Percentiles rank a stretch among this genome's conserved stretches.
Conservation (phyloP, 139 green algal species). For the Marvania coccoides region DNA sequence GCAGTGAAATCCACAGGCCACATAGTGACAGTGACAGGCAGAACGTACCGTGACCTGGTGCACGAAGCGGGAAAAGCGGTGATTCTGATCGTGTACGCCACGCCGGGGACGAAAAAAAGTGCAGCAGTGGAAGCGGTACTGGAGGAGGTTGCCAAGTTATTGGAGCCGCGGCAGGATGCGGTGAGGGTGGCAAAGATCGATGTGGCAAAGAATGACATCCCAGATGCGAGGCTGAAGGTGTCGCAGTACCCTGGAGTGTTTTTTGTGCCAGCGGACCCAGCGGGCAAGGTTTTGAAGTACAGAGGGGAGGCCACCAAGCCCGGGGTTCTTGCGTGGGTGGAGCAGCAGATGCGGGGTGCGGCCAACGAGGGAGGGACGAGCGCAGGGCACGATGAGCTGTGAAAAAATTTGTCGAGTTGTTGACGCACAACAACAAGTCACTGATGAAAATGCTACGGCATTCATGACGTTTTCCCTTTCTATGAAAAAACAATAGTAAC, state of each 20-base stretch:
- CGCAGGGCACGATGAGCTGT: neutral
- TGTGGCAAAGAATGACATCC: conserved; percentile 39
- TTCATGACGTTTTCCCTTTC: too few relatives aligned
- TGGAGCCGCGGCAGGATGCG: conserved; percentile 8
- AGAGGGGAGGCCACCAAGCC: neutral
- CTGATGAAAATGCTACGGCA: too few relatives aligned
- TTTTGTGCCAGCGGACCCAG: conserved; percentile 4
- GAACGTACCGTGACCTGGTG: conserved; percentile 44
- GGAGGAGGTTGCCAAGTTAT: conserved; percentile 26
- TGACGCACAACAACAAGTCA: neutral
- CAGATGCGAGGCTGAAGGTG: conserved; percentile 22
- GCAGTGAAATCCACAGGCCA: conserved; percentile 35
- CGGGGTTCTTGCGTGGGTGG: neutral
- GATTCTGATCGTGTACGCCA: neutral
- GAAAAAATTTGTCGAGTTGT: neutral
- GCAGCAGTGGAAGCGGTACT: conserved; percentile 35
- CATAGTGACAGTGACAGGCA: conserved; percentile 29
- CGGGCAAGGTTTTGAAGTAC: conserved; percentile 4
- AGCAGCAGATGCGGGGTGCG: too few relatives aligned
- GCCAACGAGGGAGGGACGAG: neutral
- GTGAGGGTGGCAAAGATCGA: conserved; percentile 51
- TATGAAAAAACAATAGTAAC: too few relatives aligned
- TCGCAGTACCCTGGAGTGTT: conserved; percentile 35
- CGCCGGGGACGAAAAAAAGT: conserved; percentile 30
- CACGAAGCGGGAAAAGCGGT: conserved; percentile 3